phyloP scores from a whole-genome alignment of 2,329 filamentous ascomycete species.

The Incumbomyces lentus region DNA sequence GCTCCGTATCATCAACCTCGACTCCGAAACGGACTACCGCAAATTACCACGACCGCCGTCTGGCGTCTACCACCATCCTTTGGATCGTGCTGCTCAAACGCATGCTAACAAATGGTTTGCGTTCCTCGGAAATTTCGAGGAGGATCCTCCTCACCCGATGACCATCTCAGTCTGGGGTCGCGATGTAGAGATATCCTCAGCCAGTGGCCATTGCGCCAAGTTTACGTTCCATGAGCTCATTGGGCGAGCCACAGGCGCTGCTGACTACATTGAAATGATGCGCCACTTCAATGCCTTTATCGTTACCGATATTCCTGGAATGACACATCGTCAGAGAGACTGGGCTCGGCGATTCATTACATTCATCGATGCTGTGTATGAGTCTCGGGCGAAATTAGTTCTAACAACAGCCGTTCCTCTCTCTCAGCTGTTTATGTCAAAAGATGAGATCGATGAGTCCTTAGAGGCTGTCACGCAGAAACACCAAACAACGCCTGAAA shows the following conservation, averaged over 20 bases:
- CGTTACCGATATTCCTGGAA: conserved; percentile 80
- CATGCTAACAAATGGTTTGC: conserved; percentile 94
- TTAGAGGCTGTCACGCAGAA: conserved; percentile 31
- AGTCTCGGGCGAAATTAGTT: conserved; percentile 84
- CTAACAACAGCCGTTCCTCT: conserved; percentile 81
- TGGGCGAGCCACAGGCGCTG: conserved; percentile 75
- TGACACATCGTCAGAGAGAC: conserved; percentile 79
- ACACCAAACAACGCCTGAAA: conserved; percentile 10
- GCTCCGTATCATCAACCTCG: conserved; percentile 83
- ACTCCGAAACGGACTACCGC: conserved; percentile 92
- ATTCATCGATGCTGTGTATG: conserved; percentile 93
- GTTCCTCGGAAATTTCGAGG: conserved; percentile 75
- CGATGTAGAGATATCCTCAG: conserved; percentile 74
- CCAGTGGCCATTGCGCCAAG: conserved; percentile 76
- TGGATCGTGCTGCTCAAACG: conserved; percentile 63
- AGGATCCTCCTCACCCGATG: conserved; percentile 64
- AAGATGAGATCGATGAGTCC: conserved; percentile 55
- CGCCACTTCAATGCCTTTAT: conserved; percentile 86
- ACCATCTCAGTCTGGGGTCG: conserved; percentile 85
- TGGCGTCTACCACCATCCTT: conserved; percentile 83
- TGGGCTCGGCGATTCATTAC: conserved; percentile 90
- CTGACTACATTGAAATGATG: conserved; percentile 88
- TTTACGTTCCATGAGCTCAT: conserved; percentile 93
- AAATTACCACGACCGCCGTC: conserved; percentile 90
- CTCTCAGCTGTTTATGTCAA: conserved; percentile 72